phyloP scores from a whole-genome alignment of 345 rosid genomes.

The Brassica juncea region DNA sequence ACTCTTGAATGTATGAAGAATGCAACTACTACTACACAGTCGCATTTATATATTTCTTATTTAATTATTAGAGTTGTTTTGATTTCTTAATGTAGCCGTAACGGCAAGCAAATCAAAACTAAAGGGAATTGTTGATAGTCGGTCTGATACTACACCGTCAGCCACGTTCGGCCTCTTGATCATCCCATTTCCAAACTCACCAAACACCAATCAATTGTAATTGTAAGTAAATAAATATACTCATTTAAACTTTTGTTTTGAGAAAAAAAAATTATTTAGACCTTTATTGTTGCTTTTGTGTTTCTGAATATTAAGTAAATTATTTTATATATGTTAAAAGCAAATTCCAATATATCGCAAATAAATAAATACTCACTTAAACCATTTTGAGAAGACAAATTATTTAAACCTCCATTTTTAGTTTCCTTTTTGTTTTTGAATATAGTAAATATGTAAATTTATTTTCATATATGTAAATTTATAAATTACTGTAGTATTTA shows the following conservation, averaged over 20 bases:
- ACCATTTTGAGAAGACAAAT: too few relatives aligned
- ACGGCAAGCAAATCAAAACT: conserved; percentile 40
- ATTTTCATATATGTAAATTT: background rate
- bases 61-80: background rate
- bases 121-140: conserved; percentile 28
- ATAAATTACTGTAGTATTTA: background rate
- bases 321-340: too few relatives aligned
- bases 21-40: conserved; percentile 26
- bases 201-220: conserved; percentile 44
- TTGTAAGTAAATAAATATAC: conserved; percentile 21
- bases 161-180: conserved; percentile 42
- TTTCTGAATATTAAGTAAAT: background rate
- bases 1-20: conserved; percentile 26
- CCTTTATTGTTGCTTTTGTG: background rate
- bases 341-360: too few relatives aligned
- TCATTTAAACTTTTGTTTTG: background rate
- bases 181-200: conserved; percentile 42
- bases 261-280: background rate
- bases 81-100: conserved; percentile 28
- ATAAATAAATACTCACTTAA: too few relatives aligned
- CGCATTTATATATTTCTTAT: background rate
- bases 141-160: conserved; percentile 37
- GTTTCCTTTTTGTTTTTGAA: too few relatives aligned
- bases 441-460: too few relatives aligned
- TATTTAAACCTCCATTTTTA: too few relatives aligned